A percentile compares a stretch with the other conserved stretches of the same genome.
Evolutionary conservation across 148 eudicot genomes (phyloP).

Genomic region (Fallopia convolvulus): DNA sequence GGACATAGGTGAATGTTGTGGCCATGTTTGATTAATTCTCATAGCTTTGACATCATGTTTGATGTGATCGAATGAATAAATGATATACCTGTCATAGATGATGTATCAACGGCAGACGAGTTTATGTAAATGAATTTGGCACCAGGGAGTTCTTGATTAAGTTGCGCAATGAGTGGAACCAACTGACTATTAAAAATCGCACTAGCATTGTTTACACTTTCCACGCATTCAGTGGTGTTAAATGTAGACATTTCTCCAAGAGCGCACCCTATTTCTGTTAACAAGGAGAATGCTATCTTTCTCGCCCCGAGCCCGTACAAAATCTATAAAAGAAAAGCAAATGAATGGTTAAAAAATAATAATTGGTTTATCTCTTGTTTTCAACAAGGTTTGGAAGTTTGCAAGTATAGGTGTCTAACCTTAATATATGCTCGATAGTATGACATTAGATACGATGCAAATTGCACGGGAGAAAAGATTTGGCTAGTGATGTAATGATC

Average conservation of each 20-base stretch:
- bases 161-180: background rate
- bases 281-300: conserved; percentile 44
- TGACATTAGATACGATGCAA: background rate
- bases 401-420: background rate
- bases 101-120: background rate
- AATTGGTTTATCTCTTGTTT: background rate
- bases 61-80: background rate
- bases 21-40: too few species aligned
- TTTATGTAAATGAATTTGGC: conserved; percentile 5
- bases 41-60: too few species aligned
- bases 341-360: background rate
- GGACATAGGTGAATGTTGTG: too few species aligned
- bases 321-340: conserved; percentile 19
- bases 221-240: conserved; percentile 31
- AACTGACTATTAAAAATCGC: conserved; percentile 37
- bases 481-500: background rate
- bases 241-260: conserved; percentile 29
- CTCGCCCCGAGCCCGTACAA: conserved; percentile 47
- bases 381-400: background rate
- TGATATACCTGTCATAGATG: background rate
- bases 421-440: background rate
- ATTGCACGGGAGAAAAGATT: background rate
- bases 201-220: conserved; percentile 30
- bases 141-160: background rate
- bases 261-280: conserved; percentile 63